Evolutionary conservation across 2,329 filamentous ascomycete genomes (phyloP).

Genomic region (Cladophialophora chaetospira): DNA sequence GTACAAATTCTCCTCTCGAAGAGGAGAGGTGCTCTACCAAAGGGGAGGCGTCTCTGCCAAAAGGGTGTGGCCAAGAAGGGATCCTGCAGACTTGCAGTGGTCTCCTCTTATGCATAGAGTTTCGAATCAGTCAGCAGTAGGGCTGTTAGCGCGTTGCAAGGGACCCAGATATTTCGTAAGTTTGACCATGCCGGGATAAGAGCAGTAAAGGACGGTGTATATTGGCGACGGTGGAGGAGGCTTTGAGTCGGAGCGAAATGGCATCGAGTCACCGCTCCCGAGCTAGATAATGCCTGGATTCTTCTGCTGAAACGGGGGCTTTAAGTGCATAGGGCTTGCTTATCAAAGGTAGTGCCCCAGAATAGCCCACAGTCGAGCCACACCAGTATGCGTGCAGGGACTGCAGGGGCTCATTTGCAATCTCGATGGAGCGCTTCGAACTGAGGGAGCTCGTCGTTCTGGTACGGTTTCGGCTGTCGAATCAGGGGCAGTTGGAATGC

Average conservation of each 20-base stretch:
- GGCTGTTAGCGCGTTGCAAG: background rate
- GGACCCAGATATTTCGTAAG: background rate
- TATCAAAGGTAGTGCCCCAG: background rate
- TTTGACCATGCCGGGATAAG: background rate
- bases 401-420: constrained; percentile 8
- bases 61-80: too few relatives aligned
- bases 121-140: background rate
- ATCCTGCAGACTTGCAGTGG: too few relatives aligned
- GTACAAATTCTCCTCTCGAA: too few relatives aligned
- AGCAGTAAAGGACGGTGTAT: background rate
- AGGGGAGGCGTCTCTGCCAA: too few relatives aligned
- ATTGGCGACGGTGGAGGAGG: background rate
- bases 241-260: background rate
- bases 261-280: background rate
- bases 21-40: too few relatives aligned
- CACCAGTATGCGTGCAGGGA: background rate
- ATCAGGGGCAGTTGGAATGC: constrained; percentile 44
- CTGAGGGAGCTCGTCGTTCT: constrained; percentile 22
- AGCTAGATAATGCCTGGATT: too few relatives aligned
- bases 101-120: background rate
- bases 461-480: constrained; percentile 35
- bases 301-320: too few relatives aligned
- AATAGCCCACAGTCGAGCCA: background rate
- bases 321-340: background rate
- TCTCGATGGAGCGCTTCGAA: constrained; percentile 24